Base-by-base conservation (phyloP, 1,139 yeast genomes). In the Zhuliangozyma parablackwelliae region DNA sequence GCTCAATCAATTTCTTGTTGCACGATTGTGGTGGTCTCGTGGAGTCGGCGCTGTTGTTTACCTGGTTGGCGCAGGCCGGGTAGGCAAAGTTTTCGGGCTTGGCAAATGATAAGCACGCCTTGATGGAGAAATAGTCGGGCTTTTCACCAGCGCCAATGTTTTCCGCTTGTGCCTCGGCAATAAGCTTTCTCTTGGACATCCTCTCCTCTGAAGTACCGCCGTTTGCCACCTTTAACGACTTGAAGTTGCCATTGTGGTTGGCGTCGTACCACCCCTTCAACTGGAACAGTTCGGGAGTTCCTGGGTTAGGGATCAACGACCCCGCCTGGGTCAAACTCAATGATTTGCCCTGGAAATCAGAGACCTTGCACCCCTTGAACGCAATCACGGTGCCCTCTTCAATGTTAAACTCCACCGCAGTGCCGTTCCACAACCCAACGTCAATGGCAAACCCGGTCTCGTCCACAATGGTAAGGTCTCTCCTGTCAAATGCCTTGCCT, bases 261-360 rank as follows among this genome's bases (percentile, higher is more conserved):
- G 82, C 76, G 53, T 88, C 96, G 54, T 80, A 94, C 99, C 99
- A 94, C 5, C 98, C 97, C 59, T 88, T 87, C 49, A 94, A 73
- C 38, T 78, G 74, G 57, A 80, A 88, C 6, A 97, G 92, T 58
- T 89, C 96, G 12, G 87, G 82, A 16, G 86, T 76, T 54, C 90
- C 97, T 1, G 98, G 98, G 49, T 87, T 86, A 10, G 85, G 72
- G 32, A 80, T 59, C 48, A 92, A 64, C 3, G 87, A 73, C 25
- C 96, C 90, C 10, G 88, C 74, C 45, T 82, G 88, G 16, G 92
- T 79, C 59, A 89, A 75, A 2, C 96, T 83, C 48, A 94, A 70
- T 12, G 88, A 77, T 54, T 92, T 80, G 28, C 97, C 97, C 41
- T 83, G 82, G 59, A 87, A 94, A 56, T 92, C 97, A 40, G 83